Base-by-base conservation (phyloP, 352 stramenopile genomes). In the Phytophthora agathidicida region DNA sequence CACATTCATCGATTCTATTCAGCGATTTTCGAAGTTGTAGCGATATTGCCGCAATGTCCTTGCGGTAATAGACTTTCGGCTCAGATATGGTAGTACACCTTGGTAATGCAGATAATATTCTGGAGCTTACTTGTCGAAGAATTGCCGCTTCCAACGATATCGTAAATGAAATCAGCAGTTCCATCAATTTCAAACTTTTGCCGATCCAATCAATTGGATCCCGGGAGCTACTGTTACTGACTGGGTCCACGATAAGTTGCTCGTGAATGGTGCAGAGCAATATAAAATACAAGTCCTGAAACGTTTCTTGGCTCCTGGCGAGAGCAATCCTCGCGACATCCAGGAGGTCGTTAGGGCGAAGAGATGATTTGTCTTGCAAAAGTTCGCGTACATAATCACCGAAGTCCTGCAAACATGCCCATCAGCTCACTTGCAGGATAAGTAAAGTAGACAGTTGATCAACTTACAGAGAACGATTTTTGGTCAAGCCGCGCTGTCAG, bases 221-320 rank as follows among this genome's bases (percentile, higher is more conserved):
- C 17, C 16, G 41, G 1, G 32, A 51, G 14, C 31, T 57, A 2
- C 44, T 26, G 17, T 4, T 35, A 16, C 26, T 47, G 7, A 46
- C 41, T 3, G 32, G 47, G 2, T 52, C 54, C 35, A 4, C 35
- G 26, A 16, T 19, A 19, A 71, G 35, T 39, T 77, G 67, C 24
- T 82, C 67, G 22, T 75, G 57, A 28, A 78, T 47, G 22, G 71
- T 71, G 11, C 30, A 55, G 17, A 82, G 14, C 5, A 85, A 37
- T 16, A 46, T 69, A 33, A 88, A 82, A 60, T 70, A 70, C 17
- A 26, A 14, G 20, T 54, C 31, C 14, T 66, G 35, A 42, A 71
- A 59, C 10, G 11, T 23, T 22, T 37, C n/a, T 14, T n/a, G 32
- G 48, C 31, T 58, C 52, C 31, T 47, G 24, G 19, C 45, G 36